phyloP scores from a whole-genome alignment of 257 asterid species.

The Nicotiana attenuata region DNA sequence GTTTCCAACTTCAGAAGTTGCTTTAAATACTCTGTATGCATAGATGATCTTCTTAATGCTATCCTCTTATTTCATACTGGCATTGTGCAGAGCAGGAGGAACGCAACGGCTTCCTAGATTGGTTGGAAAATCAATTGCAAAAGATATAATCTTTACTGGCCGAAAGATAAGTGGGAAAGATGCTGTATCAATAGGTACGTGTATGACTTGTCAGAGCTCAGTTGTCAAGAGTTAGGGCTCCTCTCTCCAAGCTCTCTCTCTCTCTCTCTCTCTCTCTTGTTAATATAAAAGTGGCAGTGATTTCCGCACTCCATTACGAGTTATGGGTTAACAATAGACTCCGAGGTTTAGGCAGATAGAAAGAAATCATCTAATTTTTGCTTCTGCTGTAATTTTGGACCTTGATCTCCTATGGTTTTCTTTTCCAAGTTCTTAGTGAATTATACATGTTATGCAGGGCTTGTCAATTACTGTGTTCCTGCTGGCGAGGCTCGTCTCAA shows the following conservation, averaged over 20 bases:
- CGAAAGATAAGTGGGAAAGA: conserved; percentile 30
- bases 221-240: background rate
- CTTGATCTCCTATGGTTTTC: background rate
- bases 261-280: background rate
- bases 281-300: background rate
- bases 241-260: background rate
- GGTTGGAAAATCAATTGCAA: conserved; percentile 80
- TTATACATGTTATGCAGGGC: conserved; percentile 47
- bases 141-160: conserved; percentile 41
- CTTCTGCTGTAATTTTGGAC: background rate
- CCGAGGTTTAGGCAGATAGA: background rate
- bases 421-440: background rate
- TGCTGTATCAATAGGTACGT: conserved; percentile 29
- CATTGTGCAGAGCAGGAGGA: conserved; percentile 83
- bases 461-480: conserved; percentile 78
- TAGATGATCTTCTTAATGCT: conserved; percentile 8
- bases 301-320: background rate
- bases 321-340: background rate
- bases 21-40: conserved; percentile 9
- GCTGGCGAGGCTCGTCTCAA: conserved; percentile 70
- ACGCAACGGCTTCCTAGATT: conserved; percentile 94
- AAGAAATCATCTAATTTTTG: background rate
- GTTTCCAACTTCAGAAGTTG: background rate
- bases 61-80: conserved; percentile 15
- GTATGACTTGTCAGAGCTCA: conserved; percentile 3